Conservation (phyloP, 495 filamentous ascomycete species). For the Aspergillus nanangensis region DNA sequence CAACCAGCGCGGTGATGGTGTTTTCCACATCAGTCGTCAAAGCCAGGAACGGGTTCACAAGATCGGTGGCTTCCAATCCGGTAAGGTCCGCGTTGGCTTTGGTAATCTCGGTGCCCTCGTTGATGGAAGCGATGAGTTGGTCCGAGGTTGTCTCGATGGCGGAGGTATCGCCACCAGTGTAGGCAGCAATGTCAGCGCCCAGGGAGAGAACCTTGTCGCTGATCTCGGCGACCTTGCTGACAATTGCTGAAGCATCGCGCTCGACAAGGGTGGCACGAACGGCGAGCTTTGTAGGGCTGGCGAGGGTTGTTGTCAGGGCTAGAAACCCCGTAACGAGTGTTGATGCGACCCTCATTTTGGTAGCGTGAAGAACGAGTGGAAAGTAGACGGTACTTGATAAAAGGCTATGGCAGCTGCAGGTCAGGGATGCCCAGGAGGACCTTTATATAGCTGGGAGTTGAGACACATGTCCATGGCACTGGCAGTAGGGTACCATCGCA, state of each 20-base stretch:
- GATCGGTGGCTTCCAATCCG: slow-evolving; percentile 20
- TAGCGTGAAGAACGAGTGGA: neutral
- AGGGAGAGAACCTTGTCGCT: slow-evolving; percentile 25
- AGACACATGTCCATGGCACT: neutral
- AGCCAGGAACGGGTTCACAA: slow-evolving; percentile 23
- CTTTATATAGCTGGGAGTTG: neutral
- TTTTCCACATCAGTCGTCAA: slow-evolving; percentile 20
- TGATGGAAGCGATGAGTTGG: slow-evolving; percentile 24
- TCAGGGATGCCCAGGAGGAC: neutral
- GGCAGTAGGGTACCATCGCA: neutral
- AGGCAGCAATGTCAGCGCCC: slow-evolving; percentile 29
- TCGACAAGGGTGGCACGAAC: slow-evolving; percentile 17
- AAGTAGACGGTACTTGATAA: neutral
- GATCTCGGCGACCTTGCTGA: slow-evolving; percentile 25
- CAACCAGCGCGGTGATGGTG: slow-evolving; percentile 23
- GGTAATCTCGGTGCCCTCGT: slow-evolving; percentile 18
- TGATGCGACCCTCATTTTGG: slow-evolving; percentile 5
- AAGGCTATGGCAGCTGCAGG: neutral
- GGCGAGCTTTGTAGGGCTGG: slow-evolving; percentile 13
- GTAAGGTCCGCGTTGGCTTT: slow-evolving; percentile 13
- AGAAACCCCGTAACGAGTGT: slow-evolving; percentile 2
- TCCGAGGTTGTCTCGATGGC: slow-evolving; percentile 24
- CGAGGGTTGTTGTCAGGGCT: slow-evolving; percentile 12
- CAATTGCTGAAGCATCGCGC: slow-evolving; percentile 29
- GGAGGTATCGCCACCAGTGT: slow-evolving; percentile 23